phyloP scores from a whole-genome alignment of 2,329 filamentous ascomycete species.

The Xenoacremonium recifei region DNA sequence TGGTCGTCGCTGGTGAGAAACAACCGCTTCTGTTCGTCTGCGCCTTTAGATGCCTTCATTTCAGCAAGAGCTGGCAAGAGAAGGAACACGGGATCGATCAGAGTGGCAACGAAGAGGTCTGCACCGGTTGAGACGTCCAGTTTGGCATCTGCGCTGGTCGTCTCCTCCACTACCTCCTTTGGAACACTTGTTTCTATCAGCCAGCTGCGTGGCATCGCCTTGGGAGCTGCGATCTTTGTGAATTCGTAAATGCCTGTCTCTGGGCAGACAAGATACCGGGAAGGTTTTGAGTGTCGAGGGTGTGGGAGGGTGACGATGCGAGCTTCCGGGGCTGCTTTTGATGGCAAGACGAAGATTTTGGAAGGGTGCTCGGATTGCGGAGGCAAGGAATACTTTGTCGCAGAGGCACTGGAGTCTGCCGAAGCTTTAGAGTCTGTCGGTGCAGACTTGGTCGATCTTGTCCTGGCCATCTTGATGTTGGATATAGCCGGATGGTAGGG shows the following conservation, averaged over 20 bases:
- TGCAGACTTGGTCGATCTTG: conserved; percentile 43
- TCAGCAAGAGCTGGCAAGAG: conserved; percentile 69
- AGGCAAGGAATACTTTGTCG: conserved; percentile 42
- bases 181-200: conserved; percentile 38
- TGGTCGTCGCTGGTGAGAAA: conserved; percentile 73
- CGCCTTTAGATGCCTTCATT: conserved; percentile 36
- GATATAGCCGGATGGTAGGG: no score
- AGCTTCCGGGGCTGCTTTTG: conserved; percentile 50
- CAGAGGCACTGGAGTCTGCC: conserved; percentile 25
- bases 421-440: conserved; percentile 24
- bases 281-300: conserved; percentile 53
- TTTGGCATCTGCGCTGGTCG: conserved; percentile 15
- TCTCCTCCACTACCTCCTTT: conserved; percentile 12
- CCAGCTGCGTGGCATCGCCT: conserved; percentile 59
- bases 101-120: conserved; percentile 80
- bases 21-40: conserved; percentile 54
- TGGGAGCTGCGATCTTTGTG: conserved; percentile 54
- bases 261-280: conserved; percentile 62
- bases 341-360: conserved; percentile 61
- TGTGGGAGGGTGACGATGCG: conserved; percentile 60
- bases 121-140: conserved; percentile 58
- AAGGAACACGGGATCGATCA: conserved; percentile 81
- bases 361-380: conserved; percentile 42
- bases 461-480: conserved; percentile 52
- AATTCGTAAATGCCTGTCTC: conserved; percentile 65